phyloP scores from a whole-genome alignment of 495 filamentous ascomycete genomes.

The Trichoderma parareesei region DNA sequence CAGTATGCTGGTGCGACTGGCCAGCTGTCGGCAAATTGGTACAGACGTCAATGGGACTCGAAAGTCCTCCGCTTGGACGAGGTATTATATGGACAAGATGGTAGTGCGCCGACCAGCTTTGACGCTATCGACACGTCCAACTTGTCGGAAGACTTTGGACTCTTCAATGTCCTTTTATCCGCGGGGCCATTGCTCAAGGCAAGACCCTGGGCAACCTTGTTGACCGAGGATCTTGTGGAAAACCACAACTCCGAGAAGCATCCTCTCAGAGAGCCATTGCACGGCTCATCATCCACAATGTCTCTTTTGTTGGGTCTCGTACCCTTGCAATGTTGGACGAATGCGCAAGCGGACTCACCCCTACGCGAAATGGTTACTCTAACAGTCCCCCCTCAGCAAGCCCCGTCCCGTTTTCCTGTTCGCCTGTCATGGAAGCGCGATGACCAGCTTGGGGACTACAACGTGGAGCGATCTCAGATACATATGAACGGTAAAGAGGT shows the following conservation, averaged over 20 bases:
- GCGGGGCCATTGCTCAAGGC: constrained; percentile 36
- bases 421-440: constrained; percentile 22
- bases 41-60: constrained; percentile 18
- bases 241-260: constrained; percentile 13
- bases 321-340: constrained; percentile 44
- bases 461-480: constrained; percentile 11
- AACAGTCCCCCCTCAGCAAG: background rate
- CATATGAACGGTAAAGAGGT: constrained; percentile 15
- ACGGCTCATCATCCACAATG: constrained; percentile 36
- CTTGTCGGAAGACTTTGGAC: constrained; percentile 40
- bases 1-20: constrained; percentile 23
- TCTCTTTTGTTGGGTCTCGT: constrained; percentile 39
- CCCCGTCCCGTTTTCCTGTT: constrained; percentile 15
- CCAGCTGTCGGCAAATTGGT: constrained; percentile 22
- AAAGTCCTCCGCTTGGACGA: constrained; percentile 30
- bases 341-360: constrained; percentile 27
- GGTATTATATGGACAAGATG: constrained; percentile 28
- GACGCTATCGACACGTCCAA: constrained; percentile 54
- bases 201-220: constrained; percentile 33
- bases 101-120: constrained; percentile 35
- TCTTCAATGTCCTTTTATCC: constrained; percentile 41
- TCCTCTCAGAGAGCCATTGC: constrained; percentile 28
- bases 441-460: constrained; percentile 16
- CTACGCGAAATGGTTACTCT: constrained; percentile 21
- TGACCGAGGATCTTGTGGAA: constrained; percentile 33